phyloP scores from a whole-genome alignment of 352 stramenopile genomes.

The Globisporangium megalacanthum region DNA sequence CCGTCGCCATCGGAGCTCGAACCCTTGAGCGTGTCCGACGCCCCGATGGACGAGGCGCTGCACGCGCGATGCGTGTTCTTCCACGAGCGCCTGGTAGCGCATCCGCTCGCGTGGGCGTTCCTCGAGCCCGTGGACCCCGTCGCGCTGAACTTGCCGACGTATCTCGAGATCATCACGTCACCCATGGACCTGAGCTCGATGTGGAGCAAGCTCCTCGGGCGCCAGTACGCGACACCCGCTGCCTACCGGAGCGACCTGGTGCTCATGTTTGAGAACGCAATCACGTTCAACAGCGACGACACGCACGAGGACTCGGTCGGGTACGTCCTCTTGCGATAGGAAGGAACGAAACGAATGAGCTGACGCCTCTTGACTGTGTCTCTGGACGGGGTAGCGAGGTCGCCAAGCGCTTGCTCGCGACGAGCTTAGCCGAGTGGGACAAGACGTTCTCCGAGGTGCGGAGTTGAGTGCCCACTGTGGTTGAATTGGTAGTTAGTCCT shows the following conservation, averaged over 20 bases:
- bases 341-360: not conserved
- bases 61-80: constrained; percentile 51
- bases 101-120: constrained; percentile 86
- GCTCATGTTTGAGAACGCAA: constrained; percentile 84
- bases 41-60: constrained; percentile 33
- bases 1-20: not conserved
- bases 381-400: constrained; percentile 33
- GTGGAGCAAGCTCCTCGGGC: constrained; percentile 58
- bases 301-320: constrained; percentile 66
- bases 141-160: constrained; percentile 89
- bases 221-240: constrained; percentile 45
- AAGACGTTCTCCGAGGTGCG: constrained; percentile 45
- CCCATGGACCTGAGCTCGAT: constrained; percentile 98
- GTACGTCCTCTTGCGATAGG: constrained; percentile 17
- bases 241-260: constrained; percentile 67
- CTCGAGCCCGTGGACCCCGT: constrained; percentile 93
- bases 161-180: constrained; percentile 91
- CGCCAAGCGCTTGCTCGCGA: constrained; percentile 47
- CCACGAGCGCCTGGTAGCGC: constrained; percentile 55
- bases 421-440: constrained; percentile 48
- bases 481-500: not conserved
- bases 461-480: not conserved
- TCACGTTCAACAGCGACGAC: constrained; percentile 85
- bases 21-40: not conserved
- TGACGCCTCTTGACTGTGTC: not conserved